Percentiles rank a stretch among this genome's conserved stretches.
These are phyloP conservation scores for Macaranga tanarius DNA, from an alignment of 441 rosid species.

Conservation along the genomic window DNA sequence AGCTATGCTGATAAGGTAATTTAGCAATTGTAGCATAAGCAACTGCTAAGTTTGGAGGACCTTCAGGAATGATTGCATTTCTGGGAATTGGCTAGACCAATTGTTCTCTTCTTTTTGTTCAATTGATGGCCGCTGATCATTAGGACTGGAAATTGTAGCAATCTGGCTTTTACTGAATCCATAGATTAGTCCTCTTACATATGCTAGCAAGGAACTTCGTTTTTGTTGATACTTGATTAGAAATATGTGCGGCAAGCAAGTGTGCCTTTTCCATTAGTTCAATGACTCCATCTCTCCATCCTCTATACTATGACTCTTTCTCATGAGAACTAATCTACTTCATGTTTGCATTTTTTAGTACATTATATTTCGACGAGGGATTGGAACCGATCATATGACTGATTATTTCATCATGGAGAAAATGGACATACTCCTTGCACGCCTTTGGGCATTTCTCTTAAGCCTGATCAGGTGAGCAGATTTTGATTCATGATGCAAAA, in stretches of 20 bases:
- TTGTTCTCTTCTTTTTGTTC: background rate
- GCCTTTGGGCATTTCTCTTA: conserved; percentile 64
- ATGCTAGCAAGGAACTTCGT: background rate
- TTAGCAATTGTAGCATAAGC: background rate
- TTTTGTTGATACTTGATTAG: background rate
- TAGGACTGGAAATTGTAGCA: background rate
- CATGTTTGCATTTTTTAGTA: conserved; percentile 42
- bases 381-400: conserved; percentile 77
- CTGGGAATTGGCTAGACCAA: background rate
- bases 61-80: background rate
- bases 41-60: background rate
- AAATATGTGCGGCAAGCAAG: too few relatives aligned
- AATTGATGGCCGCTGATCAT: too few relatives aligned
- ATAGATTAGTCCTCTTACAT: background rate
- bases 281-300: background rate
- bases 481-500: conserved; percentile 12
- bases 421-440: conserved; percentile 74
- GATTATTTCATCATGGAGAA: conserved; percentile 89
- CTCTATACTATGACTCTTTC: background rate
- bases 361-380: conserved; percentile 89
- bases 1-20: conserved; percentile 46
- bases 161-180: background rate
- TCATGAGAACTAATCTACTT: conserved; percentile 22
- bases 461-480: conserved; percentile 51
- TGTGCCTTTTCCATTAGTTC: conserved; percentile 1